Percentiles rank a stretch among this genome's conserved stretches.
phyloP scores from a whole-genome alignment of 768 basidiomycete species.

The Leccinum boreale region DNA sequence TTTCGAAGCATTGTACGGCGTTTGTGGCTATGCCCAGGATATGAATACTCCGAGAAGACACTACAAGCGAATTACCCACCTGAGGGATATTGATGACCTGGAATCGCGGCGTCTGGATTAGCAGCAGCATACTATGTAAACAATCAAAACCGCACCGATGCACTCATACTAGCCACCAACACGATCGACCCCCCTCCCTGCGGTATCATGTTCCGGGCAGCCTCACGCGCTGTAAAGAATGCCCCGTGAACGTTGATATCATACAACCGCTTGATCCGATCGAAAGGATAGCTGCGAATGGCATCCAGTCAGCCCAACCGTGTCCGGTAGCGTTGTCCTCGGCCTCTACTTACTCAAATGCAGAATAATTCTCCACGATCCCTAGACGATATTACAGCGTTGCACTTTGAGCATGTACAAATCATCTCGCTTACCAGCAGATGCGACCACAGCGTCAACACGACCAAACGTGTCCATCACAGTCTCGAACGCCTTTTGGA shows the following conservation, averaged over 20 bases:
- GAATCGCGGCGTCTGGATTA: constrained; percentile 9
- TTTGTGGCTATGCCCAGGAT: constrained; percentile 60
- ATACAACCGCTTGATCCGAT: constrained; percentile 78
- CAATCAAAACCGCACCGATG: constrained; percentile 52
- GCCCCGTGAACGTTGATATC: constrained; percentile 94
- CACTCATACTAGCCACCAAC: constrained; percentile 89
- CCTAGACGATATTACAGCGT: constrained; percentile 39
- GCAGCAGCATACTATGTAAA: not conserved
- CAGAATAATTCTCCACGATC: constrained; percentile 85
- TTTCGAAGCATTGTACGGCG: constrained; percentile 95
- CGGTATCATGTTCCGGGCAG: constrained; percentile 87
- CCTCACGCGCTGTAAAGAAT: constrained; percentile 96
- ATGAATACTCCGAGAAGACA: not conserved
- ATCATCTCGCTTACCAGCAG: constrained; percentile 59
- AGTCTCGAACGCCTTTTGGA: constrained; percentile 66
- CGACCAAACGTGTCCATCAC: constrained; percentile 65
- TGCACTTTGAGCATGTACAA: not conserved
- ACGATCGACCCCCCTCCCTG: constrained; percentile 77
- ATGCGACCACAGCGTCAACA: constrained; percentile 82
- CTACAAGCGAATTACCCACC: constrained; percentile 34
- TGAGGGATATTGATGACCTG: constrained; percentile 90
- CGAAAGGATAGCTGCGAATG: constrained; percentile 71
- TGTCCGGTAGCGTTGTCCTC: not conserved
- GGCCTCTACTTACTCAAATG: constrained; percentile 67
- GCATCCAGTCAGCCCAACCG: constrained; percentile 6